A percentile compares a stretch with the other conserved stretches of the same genome.
These are phyloP conservation scores for Diversispora eburnea DNA, from an alignment of 192 early-diverging fungal species.

Conservation along the genomic window DNA sequence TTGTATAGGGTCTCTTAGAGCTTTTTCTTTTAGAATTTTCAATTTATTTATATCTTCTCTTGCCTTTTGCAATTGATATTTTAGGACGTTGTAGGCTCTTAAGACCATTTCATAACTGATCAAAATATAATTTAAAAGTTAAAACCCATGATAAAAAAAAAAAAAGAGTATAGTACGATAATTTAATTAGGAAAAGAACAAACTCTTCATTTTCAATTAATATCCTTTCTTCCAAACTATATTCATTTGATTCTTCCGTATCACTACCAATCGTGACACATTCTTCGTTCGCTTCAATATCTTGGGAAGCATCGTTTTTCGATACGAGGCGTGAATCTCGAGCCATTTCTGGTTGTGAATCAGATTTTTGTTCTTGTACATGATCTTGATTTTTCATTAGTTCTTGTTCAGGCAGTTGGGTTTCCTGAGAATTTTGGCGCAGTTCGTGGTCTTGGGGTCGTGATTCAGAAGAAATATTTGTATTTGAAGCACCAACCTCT, in stretches of 20 bases:
- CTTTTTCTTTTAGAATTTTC: not conserved
- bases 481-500: not conserved
- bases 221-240: constrained; percentile 3
- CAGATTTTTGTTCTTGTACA: not conserved
- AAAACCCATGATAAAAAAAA: not conserved
- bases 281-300: not conserved
- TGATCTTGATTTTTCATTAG: not conserved
- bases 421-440: no score
- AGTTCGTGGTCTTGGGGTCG: not conserved
- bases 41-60: constrained; percentile 13
- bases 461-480: not conserved
- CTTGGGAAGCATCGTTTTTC: not conserved
- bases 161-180: not conserved
- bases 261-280: not conserved
- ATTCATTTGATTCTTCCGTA: not conserved
- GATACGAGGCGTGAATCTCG: not conserved
- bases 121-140: not conserved
- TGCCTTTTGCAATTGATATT: constrained; percentile 9
- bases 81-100: not conserved
- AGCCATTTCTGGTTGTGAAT: not conserved
- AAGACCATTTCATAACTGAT: constrained; percentile 16
- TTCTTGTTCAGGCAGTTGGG: not conserved
- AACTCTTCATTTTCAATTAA: constrained; percentile 10
- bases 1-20: not conserved
- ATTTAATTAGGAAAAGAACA: not conserved